Evolutionary conservation across 2,329 filamentous ascomycete genomes (phyloP), one percentile per base, ranked within the genome.

Genomic region (Sordariomycetes sp.): DNA sequence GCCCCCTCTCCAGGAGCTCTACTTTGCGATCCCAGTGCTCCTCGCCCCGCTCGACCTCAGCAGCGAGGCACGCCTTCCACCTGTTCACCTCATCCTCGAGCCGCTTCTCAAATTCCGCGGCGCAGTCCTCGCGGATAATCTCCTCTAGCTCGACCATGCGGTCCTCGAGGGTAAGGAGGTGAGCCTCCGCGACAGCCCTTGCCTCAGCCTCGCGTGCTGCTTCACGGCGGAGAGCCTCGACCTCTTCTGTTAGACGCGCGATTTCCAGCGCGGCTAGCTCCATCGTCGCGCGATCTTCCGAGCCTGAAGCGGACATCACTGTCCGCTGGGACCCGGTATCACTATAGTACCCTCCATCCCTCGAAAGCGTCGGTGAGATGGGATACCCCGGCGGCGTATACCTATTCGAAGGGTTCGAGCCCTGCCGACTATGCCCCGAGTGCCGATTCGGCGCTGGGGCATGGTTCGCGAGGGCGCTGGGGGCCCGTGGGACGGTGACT

Each of bases 1-100:
- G 69, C 2, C 76, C 70, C 1, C 76, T 73, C 66, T 81, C 79
- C 52, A 82, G 74, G 1, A 82, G 73, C 59, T 80, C 92, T 8
- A 95, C 79, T 72, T 99, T 99, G 62, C 82, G 82, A 68, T 97
- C 91, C 66, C 94, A 80, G 69, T 95, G 89, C 67, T 89, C 88
- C 60, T 96, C 90, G 56, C 84, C 84, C 52, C 84, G 81, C 63
- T 95, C 90, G 60, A 83, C 80, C 67, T 96, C 90, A 5, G 86
- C 81, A 20, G 89, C 86, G 68, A 90, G 81, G 0, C 83, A 86
- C 0, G 79, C 80, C 66, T 92, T 86, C 87, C 90, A 96, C n/a
- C 89, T 78, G 10, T 81, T 78, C 68, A 89, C 81, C 68, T 96
- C 90, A 13, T 85, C 73, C 22, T 84, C 80, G 53, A 96, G 77